phyloP scores from a whole-genome alignment of 2,329 filamentous ascomycete species.

The Rhynchosporium graminicola region DNA sequence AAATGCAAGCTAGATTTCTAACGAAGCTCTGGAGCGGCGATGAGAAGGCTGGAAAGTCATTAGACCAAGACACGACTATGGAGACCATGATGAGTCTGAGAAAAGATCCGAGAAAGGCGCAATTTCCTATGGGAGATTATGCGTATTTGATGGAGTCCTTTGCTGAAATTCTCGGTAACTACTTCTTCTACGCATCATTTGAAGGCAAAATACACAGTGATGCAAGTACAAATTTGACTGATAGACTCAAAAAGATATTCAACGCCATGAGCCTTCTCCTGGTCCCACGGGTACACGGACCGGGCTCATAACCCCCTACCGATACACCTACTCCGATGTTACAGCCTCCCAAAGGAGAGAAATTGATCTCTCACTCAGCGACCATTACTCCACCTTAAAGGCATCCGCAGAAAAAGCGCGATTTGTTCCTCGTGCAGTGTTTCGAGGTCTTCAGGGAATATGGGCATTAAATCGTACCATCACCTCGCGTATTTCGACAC shows the following conservation, averaged over 20 bases:
- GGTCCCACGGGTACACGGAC: slow-evolving; percentile 40
- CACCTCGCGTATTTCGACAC: slow-evolving; percentile 53
- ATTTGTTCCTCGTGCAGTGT: slow-evolving; percentile 67
- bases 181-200: neutral
- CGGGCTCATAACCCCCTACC: slow-evolving; percentile 46
- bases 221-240: neutral
- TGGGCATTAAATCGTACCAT: slow-evolving; percentile 66
- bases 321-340: slow-evolving; percentile 49
- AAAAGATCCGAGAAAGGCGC: slow-evolving; percentile 49
- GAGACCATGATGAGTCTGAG: slow-evolving; percentile 35
- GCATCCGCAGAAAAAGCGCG: slow-evolving; percentile 38
- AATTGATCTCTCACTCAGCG: slow-evolving; percentile 47
- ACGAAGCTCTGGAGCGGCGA: slow-evolving; percentile 56
- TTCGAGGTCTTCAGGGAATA: slow-evolving; percentile 67
- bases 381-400: slow-evolving; percentile 25
- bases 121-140: slow-evolving; percentile 86
- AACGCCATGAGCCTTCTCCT: slow-evolving; percentile 41
- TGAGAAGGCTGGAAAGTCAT: slow-evolving; percentile 32
- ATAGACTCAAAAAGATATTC: slow-evolving; percentile 40
- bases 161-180: slow-evolving; percentile 52
- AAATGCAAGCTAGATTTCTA: slow-evolving; percentile 77
- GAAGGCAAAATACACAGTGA: neutral
- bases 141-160: slow-evolving; percentile 74
- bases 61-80: slow-evolving; percentile 32
- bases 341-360: slow-evolving; percentile 45